Percentiles rank a stretch among this genome's conserved stretches.
Evolutionary conservation across 2,329 filamentous ascomycete genomes (phyloP).

Genomic region (Trichoderma polysporum): DNA sequence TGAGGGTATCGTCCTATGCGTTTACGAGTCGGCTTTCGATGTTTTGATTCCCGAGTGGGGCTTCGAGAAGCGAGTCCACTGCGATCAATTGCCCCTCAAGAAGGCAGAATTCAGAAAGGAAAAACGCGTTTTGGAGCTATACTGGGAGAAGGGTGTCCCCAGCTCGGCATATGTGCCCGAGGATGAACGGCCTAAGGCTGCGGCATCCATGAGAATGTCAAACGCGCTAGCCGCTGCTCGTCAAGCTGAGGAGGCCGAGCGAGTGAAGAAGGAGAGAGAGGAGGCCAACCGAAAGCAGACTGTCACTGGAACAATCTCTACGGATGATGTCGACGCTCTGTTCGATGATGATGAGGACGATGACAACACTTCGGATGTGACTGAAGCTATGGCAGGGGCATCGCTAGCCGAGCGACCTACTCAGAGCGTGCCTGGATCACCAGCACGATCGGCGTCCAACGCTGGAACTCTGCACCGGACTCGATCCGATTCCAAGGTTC

Average conservation of each 20-base stretch:
- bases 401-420: constrained; percentile 86
- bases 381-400: constrained; percentile 88
- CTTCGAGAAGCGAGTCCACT: constrained; percentile 99
- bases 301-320: constrained; percentile 90
- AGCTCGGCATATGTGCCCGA: constrained; percentile 96
- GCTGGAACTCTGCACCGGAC: constrained; percentile 77
- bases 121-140: constrained; percentile 88
- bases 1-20: constrained; percentile 92
- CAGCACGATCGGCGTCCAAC: constrained; percentile 69
- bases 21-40: constrained; percentile 98
- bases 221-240: constrained; percentile 74
- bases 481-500: constrained; percentile 90
- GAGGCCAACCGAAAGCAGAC: constrained; percentile 91
- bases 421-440: constrained; percentile 92
- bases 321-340: constrained; percentile 89
- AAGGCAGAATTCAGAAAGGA: constrained; percentile 99
- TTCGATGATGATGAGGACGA: constrained; percentile 88
- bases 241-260: constrained; percentile 79
- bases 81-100: constrained; percentile 94
- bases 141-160: constrained; percentile 99
- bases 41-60: constrained; percentile 97
- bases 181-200: constrained; percentile 89
- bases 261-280: constrained; percentile 80
- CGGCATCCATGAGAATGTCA: constrained; percentile 68
- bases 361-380: constrained; percentile 81